Percentiles rank a stretch among this genome's conserved stretches.
phyloP scores from a whole-genome alignment of 163 green algal species.

The Scenedesmus sp. region DNA sequence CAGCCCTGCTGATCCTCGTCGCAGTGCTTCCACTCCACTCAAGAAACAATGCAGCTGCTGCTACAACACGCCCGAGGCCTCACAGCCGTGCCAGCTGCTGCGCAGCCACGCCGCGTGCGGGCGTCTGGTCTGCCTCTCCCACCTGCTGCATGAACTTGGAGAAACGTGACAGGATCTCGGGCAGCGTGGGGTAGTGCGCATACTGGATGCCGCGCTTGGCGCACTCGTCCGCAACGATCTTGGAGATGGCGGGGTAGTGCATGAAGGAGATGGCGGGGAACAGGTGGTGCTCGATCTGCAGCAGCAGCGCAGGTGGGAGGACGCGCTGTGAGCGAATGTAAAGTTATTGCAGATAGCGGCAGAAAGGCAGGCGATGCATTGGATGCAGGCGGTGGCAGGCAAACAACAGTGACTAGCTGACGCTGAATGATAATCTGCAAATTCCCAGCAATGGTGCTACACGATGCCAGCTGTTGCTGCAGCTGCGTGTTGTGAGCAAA shows the following conservation, averaged over 20 bases:
- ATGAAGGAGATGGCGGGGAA: slow-evolving; percentile 90
- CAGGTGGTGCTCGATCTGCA: slow-evolving; percentile 91
- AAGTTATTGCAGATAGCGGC: neutral
- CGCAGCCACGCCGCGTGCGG: slow-evolving; percentile 20
- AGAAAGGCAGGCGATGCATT: neutral
- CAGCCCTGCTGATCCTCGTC: too few species aligned
- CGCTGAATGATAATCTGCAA: too few species aligned
- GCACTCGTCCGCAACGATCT: slow-evolving; percentile 85
- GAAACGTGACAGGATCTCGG: slow-evolving; percentile 77
- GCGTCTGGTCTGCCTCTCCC: slow-evolving; percentile 61
- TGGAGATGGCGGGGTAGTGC: slow-evolving; percentile 88
- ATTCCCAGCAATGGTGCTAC: too few species aligned
- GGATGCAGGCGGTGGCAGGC: neutral
- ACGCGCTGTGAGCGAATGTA: too few species aligned
- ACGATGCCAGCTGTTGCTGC: neutral
- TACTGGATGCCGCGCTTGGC: slow-evolving; percentile 79
- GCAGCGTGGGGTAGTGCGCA: slow-evolving; percentile 78
- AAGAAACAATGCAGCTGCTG: neutral
- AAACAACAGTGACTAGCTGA: neutral
- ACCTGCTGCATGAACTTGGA: slow-evolving; percentile 70
- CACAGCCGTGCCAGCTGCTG: slow-evolving; percentile 33
- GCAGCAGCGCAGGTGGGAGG: slow-evolving; percentile 19
- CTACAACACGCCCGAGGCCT: neutral
- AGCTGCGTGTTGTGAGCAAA: neutral
- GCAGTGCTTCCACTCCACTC: too few species aligned